Evolutionary conservation across 306 rosid genomes (phyloP).

Genomic region (Chamaecrista fasciculata): DNA sequence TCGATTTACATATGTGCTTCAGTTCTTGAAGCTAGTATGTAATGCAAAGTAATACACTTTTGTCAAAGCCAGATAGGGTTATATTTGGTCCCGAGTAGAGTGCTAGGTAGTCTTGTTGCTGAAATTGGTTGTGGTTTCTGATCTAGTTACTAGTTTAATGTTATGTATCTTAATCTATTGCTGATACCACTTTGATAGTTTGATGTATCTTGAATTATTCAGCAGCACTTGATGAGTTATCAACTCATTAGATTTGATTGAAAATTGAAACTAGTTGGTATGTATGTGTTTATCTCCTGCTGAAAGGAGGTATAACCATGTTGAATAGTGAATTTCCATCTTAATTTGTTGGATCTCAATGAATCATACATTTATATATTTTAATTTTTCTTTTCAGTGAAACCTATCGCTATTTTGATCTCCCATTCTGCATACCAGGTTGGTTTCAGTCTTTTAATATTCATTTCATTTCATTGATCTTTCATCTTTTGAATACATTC

Average conservation of each 20-base stretch:
- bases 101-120: neutral
- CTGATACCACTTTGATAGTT: neutral
- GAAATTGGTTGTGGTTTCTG: neutral
- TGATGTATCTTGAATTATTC: neutral
- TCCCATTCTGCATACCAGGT: conserved; percentile 81
- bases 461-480: neutral
- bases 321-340: neutral
- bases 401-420: conserved; percentile 63
- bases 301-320: neutral
- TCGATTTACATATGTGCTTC: neutral
- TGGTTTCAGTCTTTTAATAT: conserved; percentile 18
- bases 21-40: neutral
- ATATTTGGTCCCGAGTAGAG: neutral
- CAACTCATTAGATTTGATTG: neutral
- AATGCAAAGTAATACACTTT: neutral
- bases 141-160: neutral
- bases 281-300: neutral
- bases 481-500: neutral
- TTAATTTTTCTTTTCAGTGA: neutral
- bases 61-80: neutral
- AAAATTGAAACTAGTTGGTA: neutral
- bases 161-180: neutral
- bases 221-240: neutral
- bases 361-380: neutral
- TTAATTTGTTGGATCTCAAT: neutral